Base-by-base conservation (phyloP, 179 eudicot species). In the Beta macrorhiza region DNA sequence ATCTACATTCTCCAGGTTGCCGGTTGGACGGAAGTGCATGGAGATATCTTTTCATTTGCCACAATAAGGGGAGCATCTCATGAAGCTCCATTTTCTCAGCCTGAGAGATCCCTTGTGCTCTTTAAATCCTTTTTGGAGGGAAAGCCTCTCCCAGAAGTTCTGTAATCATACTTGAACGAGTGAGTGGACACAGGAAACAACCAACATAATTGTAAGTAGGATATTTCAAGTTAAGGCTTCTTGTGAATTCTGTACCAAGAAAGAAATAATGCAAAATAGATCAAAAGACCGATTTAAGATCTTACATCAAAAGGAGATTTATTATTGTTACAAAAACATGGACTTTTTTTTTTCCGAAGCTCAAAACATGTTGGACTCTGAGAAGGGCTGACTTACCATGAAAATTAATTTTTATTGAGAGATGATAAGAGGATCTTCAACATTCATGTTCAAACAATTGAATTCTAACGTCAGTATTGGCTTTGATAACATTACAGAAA, bases 11-110 rank as follows among this genome's bases (percentile, higher is more conserved):
- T 73, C 0, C 82, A 94, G 98, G 98, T 95, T 64, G 98, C 96
- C 7, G 97, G 97, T 75, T 94, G 98, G 98, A 94, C 96, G n/a
- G 89, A 91, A 81, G 98, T 86, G 63, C 91, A 90, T 62, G 94
- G 93, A 3, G 77, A 89, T 37, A 79, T 91, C 11, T 82, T 94
- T 13, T 89, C 96, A 64, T 94, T 94, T 76, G 98, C 97, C 49
- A 94, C 98, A n/a, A 81, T 93, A 69, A 83, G 98, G 87, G 98
- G 97, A 0, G 98, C 98, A 52, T 84, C 98, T 10, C 98, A 94
- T 77, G 98, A 94, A 88, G 98, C 87, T 25, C 98, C 97, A 0
- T 94, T 90, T 86, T 93, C 98, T 0, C 97, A 94, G 82, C 97
- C 97, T 4, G 88, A 85, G 86, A 84, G 98, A 76, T 93, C 98